Evolutionary conservation across 2,329 filamentous ascomycete species (phyloP).

Genomic region (Phialemoniopsis sp.): DNA sequence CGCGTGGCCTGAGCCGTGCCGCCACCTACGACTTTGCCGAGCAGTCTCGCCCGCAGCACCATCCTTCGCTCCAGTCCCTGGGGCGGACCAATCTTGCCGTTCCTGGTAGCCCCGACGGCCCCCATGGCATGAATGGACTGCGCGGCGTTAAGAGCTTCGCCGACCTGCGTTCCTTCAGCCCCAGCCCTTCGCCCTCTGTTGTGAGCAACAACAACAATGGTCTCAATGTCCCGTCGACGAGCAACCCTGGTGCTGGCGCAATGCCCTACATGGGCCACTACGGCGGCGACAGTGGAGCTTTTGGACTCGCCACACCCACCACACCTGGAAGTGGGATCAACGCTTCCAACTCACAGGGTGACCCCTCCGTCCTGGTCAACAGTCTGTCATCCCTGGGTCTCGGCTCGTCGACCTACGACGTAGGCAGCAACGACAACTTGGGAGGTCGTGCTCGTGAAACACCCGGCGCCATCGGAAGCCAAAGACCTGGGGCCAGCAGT

Average conservation of each 20-base stretch:
- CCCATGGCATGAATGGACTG: constrained; percentile 69
- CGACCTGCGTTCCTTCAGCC: constrained; percentile 90
- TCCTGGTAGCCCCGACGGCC: constrained; percentile 69
- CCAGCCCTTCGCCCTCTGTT: constrained; percentile 85
- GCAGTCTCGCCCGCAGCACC: constrained; percentile 56
- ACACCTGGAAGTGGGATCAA: constrained; percentile 23
- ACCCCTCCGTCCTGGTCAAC: constrained; percentile 34
- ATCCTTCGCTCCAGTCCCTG: constrained; percentile 50
- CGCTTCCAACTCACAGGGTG: constrained; percentile 14
- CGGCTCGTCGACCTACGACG: constrained; percentile 38
- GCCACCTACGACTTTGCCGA: constrained; percentile 97
- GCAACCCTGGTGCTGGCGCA: constrained; percentile 19
- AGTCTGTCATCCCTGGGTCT: constrained; percentile 47
- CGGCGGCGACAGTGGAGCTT: constrained; percentile 24
- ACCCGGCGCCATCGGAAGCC: constrained; percentile 62
- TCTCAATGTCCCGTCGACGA: constrained; percentile 34
- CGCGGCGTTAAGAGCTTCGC: constrained; percentile 95
- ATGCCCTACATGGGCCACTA: constrained; percentile 42
- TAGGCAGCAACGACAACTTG: constrained; percentile 25
- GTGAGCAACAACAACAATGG: constrained; percentile 21
- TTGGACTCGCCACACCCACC: constrained; percentile 29
- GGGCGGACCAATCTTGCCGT: constrained; percentile 79
- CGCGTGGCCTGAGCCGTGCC: constrained; percentile 83
- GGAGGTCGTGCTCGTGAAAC: constrained; percentile 35
- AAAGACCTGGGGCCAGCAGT: constrained; percentile 50